A percentile compares a stretch with the other conserved stretches of the same genome.
These are phyloP conservation scores for Lodderomyces oxycetoniae DNA, from an alignment of 1,139 yeast species.

Conservation along the genomic window DNA sequence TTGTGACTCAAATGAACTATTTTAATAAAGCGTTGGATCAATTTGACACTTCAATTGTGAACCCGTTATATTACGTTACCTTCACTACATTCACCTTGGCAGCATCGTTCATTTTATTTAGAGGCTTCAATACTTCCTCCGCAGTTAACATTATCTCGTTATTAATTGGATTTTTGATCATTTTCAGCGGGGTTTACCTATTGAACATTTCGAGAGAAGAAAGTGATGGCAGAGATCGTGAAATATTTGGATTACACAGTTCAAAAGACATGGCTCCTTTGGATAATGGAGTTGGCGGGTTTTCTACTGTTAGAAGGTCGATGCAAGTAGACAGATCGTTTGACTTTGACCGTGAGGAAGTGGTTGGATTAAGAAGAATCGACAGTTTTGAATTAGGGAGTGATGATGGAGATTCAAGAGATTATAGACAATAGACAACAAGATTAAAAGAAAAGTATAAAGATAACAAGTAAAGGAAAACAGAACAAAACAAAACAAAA, in stretches of 20 bases:
- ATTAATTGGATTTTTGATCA: conserved; percentile 79
- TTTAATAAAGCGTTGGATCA: conserved; percentile 92
- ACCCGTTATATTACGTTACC: conserved; percentile 86
- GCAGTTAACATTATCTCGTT: conserved; percentile 81
- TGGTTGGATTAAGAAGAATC: conserved; percentile 56
- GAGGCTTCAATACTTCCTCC: conserved; percentile 82
- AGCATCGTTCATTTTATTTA: conserved; percentile 82
- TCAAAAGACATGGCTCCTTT: conserved; percentile 59
- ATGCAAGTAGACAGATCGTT: conserved; percentile 59
- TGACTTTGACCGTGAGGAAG: conserved; percentile 46
- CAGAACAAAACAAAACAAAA: background rate
- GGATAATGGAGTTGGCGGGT: conserved; percentile 81
- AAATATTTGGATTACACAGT: conserved; percentile 60
- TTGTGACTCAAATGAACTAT: conserved; percentile 87
- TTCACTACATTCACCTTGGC: conserved; percentile 84
- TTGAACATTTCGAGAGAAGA: conserved; percentile 74
- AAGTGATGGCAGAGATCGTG: conserved; percentile 44
- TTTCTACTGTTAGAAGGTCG: conserved; percentile 53
- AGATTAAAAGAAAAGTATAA: background rate
- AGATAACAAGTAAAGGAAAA: background rate
- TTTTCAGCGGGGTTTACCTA: conserved; percentile 82
- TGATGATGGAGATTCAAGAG: conserved; percentile 30
- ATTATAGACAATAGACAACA: conserved; percentile 6
- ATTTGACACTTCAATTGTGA: conserved; percentile 87
- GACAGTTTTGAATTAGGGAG: conserved; percentile 56